A percentile compares a stretch with the other conserved stretches of the same genome.
Evolutionary conservation across 306 rosid species (phyloP).

Genomic region (Clitoria ternatea): DNA sequence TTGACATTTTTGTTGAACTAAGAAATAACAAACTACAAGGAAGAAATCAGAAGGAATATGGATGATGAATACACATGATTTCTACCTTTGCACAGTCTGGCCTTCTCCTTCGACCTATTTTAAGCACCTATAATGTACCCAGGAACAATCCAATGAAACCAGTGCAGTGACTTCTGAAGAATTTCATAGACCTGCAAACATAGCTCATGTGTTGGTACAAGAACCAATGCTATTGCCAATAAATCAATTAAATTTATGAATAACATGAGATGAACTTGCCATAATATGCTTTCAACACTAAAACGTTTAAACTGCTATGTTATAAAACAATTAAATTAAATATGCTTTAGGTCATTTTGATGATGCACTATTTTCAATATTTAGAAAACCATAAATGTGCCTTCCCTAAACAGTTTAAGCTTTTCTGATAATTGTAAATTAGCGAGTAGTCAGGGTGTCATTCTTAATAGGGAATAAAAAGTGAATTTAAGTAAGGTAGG

Average conservation of each 20-base stretch:
- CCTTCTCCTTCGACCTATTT: slow-evolving; percentile 84
- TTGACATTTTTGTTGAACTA: neutral
- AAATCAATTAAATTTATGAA: slow-evolving; percentile 15
- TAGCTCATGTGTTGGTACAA: slow-evolving; percentile 92
- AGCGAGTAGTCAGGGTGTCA: neutral
- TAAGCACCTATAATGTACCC: slow-evolving; percentile 94
- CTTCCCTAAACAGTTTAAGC: neutral
- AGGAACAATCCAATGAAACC: slow-evolving; percentile 97
- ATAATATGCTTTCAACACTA: neutral
- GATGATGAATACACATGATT: neutral
- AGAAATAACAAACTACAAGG: neutral
- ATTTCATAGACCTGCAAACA: slow-evolving; percentile 94
- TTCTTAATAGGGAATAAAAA: neutral
- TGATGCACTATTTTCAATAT: neutral
- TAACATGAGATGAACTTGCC: neutral
- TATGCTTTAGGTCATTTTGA: neutral
- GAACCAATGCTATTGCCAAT: slow-evolving; percentile 74
- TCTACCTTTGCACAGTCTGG: slow-evolving; percentile 90
- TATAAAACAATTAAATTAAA: neutral
- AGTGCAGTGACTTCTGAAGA: slow-evolving; percentile 77
- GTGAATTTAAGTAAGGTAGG: neutral
- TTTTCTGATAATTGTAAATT: neutral
- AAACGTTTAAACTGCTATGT: neutral
- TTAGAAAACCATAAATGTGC: neutral
- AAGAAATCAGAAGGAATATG: neutral